These are phyloP conservation scores for Oldenlandia corymbosa DNA, from an alignment of 257 asterid genomes.

Conservation along the genomic window DNA sequence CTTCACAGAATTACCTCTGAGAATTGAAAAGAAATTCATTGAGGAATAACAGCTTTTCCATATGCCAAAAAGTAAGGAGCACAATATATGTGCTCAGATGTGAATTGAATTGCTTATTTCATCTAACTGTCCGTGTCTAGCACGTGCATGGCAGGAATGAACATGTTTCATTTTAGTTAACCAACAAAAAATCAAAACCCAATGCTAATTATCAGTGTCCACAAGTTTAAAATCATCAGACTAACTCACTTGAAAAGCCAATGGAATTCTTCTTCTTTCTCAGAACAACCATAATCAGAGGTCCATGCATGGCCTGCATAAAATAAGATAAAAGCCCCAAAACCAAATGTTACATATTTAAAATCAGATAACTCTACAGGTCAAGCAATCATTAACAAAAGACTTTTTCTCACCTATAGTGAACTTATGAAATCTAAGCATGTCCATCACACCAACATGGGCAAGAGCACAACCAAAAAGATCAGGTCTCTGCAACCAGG, in stretches of 20 bases:
- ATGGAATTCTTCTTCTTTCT: slow-evolving; percentile 79
- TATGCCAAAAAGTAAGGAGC: too few relatives aligned
- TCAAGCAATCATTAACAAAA: background rate
- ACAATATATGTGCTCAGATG: too few relatives aligned
- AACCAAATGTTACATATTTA: background rate
- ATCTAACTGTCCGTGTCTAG: too few relatives aligned
- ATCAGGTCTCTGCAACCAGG: slow-evolving; percentile 79
- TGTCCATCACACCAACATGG: slow-evolving; percentile 99
- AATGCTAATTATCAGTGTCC: background rate
- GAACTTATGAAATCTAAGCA: slow-evolving; percentile 96
- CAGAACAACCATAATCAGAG: slow-evolving; percentile 95
- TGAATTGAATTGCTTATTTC: too few relatives aligned
- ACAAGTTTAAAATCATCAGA: background rate
- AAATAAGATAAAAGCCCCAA: background rate
- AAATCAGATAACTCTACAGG: background rate
- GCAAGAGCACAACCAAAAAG: slow-evolving; percentile 96
- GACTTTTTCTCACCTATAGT: slow-evolving; percentile 62
- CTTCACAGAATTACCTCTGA: too few relatives aligned
- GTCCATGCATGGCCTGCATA: slow-evolving; percentile 95
- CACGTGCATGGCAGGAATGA: background rate
- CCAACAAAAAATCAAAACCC: background rate
- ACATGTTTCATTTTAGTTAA: background rate
- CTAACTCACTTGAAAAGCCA: slow-evolving; percentile 79
- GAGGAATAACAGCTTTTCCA: background rate
- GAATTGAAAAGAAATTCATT: background rate